Conservation (phyloP, 345 rosid species). For the Salix dunnii region DNA sequence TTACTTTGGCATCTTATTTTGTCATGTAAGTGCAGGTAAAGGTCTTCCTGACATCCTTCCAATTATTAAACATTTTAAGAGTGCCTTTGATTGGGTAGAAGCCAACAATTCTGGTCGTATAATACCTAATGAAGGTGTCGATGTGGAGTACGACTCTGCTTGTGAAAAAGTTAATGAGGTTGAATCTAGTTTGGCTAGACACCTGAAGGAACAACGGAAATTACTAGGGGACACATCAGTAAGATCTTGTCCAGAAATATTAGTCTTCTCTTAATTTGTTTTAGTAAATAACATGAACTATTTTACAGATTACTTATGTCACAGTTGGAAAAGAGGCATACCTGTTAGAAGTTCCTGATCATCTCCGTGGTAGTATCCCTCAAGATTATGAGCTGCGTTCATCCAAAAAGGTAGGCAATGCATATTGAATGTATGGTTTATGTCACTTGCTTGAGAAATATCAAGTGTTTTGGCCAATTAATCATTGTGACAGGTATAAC, state of each 20-base stretch:
- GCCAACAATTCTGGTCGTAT: conserved; percentile 82
- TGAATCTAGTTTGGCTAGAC: conserved; percentile 58
- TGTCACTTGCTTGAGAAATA: not conserved
- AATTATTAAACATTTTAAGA: conserved; percentile 70
- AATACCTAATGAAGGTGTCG: conserved; percentile 83
- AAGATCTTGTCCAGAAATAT: conserved; percentile 27
- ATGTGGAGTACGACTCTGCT: conserved; percentile 72
- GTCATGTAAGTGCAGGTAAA: conserved; percentile 44
- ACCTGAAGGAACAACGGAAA: conserved; percentile 82
- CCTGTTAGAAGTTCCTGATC: conserved; percentile 84
- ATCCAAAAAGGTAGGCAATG: conserved; percentile 75
- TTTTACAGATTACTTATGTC: conserved; percentile 69
- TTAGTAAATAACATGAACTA: conserved; percentile 25
- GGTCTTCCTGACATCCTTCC: conserved; percentile 58
- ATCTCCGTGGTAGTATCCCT: conserved; percentile 68
- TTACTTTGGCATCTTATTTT: conserved; percentile 29
- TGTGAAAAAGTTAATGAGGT: conserved; percentile 53
- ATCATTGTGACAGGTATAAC: not conserved
- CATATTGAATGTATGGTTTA: not conserved
- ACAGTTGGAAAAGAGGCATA: conserved; percentile 89
- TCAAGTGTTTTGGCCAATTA: not conserved
- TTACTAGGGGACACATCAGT: conserved; percentile 80
- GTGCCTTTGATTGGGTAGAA: conserved; percentile 93
- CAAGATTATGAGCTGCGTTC: conserved; percentile 84
- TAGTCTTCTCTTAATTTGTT: conserved; percentile 12